Conservation (phyloP, 2,329 filamentous ascomycete species). For the Claviceps purpurea region DNA sequence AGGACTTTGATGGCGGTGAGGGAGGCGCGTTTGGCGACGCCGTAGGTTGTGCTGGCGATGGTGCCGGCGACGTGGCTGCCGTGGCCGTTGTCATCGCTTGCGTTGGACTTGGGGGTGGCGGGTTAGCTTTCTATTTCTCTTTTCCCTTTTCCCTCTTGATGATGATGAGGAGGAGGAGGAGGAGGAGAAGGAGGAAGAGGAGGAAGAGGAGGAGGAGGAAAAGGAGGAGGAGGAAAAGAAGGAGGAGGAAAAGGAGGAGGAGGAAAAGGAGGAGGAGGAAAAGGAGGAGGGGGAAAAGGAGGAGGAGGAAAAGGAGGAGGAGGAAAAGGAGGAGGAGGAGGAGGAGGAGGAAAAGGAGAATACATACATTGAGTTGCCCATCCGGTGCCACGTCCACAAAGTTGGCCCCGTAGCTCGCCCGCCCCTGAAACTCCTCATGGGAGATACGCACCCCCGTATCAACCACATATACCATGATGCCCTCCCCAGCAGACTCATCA, state of each 20-base stretch:
- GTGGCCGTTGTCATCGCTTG: slow-evolving; percentile 43
- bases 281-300: no score
- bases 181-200: no score
- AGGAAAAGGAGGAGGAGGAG: slow-evolving; percentile 5
- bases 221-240: no score
- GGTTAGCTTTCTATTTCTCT: neutral
- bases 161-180: neutral
- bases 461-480: slow-evolving; percentile 49
- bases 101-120: neutral
- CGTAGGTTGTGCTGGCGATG: slow-evolving; percentile 45
- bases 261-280: no score
- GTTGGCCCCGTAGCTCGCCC: slow-evolving; percentile 40
- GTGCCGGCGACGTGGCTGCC: slow-evolving; percentile 52
- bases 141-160: neutral
- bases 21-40: slow-evolving; percentile 44
- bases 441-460: slow-evolving; percentile 48
- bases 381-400: slow-evolving; percentile 21
- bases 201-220: slow-evolving; percentile 7
- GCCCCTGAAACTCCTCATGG: slow-evolving; percentile 43
- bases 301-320: slow-evolving; percentile 5
- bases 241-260: slow-evolving; percentile 6
- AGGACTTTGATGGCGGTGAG: slow-evolving; percentile 49
- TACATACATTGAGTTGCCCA: slow-evolving; percentile 25
- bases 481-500: slow-evolving; percentile 36
- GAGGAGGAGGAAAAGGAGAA: neutral